phyloP scores from a whole-genome alignment of 176 grass and related monocot genomes.

The Eragrostis curvula region DNA sequence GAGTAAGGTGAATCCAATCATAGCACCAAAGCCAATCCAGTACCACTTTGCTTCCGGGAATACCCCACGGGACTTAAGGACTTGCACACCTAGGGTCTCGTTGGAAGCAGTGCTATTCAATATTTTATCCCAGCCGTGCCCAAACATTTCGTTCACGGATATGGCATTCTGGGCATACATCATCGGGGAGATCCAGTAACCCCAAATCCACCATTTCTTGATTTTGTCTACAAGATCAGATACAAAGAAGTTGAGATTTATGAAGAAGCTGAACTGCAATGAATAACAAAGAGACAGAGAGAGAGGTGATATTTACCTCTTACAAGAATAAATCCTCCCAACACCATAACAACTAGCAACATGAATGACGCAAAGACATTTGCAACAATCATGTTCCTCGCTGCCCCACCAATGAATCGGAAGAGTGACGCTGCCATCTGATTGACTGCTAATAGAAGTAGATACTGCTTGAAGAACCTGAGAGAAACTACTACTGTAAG shows the following conservation, averaged over 20 bases:
- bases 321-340: slow-evolving; percentile 81
- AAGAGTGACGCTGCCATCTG: slow-evolving; percentile 75
- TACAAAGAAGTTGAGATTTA: slow-evolving; percentile 2
- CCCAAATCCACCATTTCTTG: slow-evolving; percentile 99
- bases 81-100: slow-evolving; percentile 58
- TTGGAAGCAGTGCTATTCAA: slow-evolving; percentile 18
- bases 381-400: slow-evolving; percentile 74
- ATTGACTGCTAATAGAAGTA: slow-evolving; percentile 65
- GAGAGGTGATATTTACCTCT: slow-evolving; percentile 53
- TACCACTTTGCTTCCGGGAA: slow-evolving; percentile 96
- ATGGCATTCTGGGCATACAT: slow-evolving; percentile 93
- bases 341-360: slow-evolving; percentile 64
- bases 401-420: slow-evolving; percentile 68
- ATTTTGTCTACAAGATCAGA: slow-evolving; percentile 57
- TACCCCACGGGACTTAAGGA: slow-evolving; percentile 66
- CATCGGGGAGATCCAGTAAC: slow-evolving; percentile 95
- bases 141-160: slow-evolving; percentile 79
- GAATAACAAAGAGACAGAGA: neutral
- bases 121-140: slow-evolving; percentile 78
- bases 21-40: slow-evolving; percentile 82
- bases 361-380: slow-evolving; percentile 80
- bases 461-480: slow-evolving; percentile 93
- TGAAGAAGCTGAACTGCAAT: neutral
- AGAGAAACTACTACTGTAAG: slow-evolving; percentile 11
- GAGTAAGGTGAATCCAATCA: slow-evolving; percentile 73